Evolutionary conservation across 345 rosid species (phyloP).

Genomic region (Salix exigua): DNA sequence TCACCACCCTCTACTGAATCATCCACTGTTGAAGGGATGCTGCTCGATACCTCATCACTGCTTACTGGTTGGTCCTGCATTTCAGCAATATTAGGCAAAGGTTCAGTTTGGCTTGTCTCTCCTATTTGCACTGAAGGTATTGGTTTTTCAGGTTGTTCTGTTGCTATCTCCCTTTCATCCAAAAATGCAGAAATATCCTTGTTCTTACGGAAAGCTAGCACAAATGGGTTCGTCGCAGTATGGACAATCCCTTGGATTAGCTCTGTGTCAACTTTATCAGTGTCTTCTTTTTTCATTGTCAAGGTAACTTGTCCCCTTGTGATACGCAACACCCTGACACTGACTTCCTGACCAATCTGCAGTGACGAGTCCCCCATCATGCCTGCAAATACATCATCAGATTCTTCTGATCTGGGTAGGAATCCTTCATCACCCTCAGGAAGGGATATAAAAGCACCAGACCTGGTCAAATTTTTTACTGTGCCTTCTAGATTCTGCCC

Average conservation of each 20-base stretch:
- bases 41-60: constrained; percentile 4
- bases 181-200: constrained; percentile 70
- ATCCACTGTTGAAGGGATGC: constrained; percentile 20
- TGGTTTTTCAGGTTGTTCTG: constrained; percentile 14
- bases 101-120: constrained; percentile 20
- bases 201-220: constrained; percentile 68
- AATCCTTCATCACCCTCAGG: constrained; percentile 94
- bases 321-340: constrained; percentile 61
- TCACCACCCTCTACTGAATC: constrained; percentile 24
- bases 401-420: constrained; percentile 68
- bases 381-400: constrained; percentile 57
- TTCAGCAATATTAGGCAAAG: constrained; percentile 28
- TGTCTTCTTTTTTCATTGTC: constrained; percentile 78
- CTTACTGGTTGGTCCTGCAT: constrained; percentile 23
- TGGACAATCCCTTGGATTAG: constrained; percentile 56
- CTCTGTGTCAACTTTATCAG: constrained; percentile 34
- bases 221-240: constrained; percentile 69
- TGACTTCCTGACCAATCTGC: constrained; percentile 70
- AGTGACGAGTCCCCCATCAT: constrained; percentile 65
- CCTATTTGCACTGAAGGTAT: constrained; percentile 21
- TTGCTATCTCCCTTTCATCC: constrained; percentile 58
- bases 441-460: constrained; percentile 80
- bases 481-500: constrained; percentile 87
- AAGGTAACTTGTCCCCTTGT: constrained; percentile 75
- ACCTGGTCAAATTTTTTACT: constrained; percentile 64